Evolutionary conservation across 805 yeast species (phyloP).

Genomic region (Ogataea corticis): DNA sequence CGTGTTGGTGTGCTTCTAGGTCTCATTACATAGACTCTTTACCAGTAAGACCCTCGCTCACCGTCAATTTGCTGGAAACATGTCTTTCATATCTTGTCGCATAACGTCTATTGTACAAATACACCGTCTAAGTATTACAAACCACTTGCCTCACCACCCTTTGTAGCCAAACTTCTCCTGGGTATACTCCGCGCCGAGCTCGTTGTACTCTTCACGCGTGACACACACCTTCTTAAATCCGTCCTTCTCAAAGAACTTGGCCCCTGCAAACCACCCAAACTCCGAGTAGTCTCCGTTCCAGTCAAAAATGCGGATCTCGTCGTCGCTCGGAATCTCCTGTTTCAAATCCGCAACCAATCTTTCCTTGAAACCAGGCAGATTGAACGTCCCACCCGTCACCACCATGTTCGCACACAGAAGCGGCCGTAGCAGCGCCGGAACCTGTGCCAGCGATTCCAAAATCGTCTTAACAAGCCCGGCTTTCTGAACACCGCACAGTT

Average conservation of each 20-base stretch:
- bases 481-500: constrained; percentile 71
- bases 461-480: constrained; percentile 76
- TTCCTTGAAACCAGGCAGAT: constrained; percentile 63
- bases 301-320: constrained; percentile 55
- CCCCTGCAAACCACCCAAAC: constrained; percentile 56
- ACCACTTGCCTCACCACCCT: constrained; percentile 5
- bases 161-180: constrained; percentile 35
- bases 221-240: constrained; percentile 56
- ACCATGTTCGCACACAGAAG: constrained; percentile 76
- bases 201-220: constrained; percentile 78
- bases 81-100: no score
- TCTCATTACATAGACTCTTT: no score
- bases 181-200: constrained; percentile 64
- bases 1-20: constrained; percentile 23
- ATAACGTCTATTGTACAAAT: no score
- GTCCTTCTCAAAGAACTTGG: constrained; percentile 44
- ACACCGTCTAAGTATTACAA: not conserved
- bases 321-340: constrained; percentile 68
- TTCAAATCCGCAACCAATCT: constrained; percentile 64
- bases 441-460: constrained; percentile 62
- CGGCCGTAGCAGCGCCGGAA: constrained; percentile 76
- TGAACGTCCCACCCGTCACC: constrained; percentile 80
- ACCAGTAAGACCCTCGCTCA: no score
- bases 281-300: constrained; percentile 41
- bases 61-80: no score